These are phyloP conservation scores for Parastagonospora avenae DNA, from an alignment of 2,329 filamentous ascomycete species.

Conservation along the genomic window DNA sequence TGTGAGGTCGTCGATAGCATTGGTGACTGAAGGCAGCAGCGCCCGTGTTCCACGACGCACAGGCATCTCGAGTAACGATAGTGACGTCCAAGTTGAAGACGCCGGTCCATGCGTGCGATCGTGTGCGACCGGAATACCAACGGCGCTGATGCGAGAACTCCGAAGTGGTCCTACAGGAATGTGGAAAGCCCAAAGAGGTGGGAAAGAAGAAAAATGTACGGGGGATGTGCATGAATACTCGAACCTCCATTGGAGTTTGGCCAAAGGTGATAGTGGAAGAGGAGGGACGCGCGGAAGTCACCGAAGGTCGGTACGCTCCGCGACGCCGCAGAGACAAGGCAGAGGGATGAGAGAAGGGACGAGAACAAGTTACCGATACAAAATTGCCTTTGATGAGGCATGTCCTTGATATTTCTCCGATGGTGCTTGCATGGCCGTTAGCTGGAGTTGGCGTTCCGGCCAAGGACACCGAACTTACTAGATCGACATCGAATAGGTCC, in stretches of 20 bases:
- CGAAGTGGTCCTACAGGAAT: neutral
- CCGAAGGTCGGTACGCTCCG: no score
- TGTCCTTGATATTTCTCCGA: neutral
- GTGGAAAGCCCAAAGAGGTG: neutral
- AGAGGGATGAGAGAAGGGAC: neutral
- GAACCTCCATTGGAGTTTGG: conserved; percentile 3
- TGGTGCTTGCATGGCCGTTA: neutral
- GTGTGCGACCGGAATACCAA: no score
- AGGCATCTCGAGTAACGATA: no score
- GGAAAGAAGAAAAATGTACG: neutral
- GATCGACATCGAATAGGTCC: neutral
- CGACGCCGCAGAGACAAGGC: neutral
- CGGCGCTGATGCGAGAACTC: neutral
- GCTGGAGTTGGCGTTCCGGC: neutral
- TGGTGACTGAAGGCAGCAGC: no score
- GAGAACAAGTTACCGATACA: neutral
- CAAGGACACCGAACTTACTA: neutral
- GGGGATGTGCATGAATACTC: conserved; percentile 1
- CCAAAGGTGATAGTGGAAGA: neutral
- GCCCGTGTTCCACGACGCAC: no score
- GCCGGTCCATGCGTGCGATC: no score
- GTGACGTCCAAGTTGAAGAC: no score
- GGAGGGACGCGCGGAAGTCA: neutral
- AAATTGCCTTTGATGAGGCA: neutral
- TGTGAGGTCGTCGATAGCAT: no score